phyloP scores from a whole-genome alignment of 768 basidiomycete genomes.

The Naematelia encephala region DNA sequence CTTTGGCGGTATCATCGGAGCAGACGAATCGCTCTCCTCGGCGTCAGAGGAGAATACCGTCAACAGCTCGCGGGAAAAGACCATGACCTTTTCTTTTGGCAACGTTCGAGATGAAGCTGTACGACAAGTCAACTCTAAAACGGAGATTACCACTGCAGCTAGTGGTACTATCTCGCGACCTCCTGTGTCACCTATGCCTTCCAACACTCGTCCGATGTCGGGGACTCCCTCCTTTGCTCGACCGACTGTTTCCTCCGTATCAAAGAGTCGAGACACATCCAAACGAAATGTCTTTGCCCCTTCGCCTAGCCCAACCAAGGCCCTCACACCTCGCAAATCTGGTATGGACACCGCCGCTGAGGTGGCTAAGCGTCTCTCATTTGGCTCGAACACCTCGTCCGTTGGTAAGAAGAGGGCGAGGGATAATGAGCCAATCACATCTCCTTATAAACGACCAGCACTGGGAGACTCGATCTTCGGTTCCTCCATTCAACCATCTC shows the following conservation, averaged over 20 bases:
- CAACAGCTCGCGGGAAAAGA: slow-evolving; percentile 27
- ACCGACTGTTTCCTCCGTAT: slow-evolving; percentile 38
- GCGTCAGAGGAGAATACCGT: slow-evolving; percentile 20
- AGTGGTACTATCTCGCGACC: slow-evolving; percentile 30
- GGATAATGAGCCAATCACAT: slow-evolving; percentile 7
- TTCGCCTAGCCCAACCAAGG: slow-evolving; percentile 40
- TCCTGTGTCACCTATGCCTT: slow-evolving; percentile 15
- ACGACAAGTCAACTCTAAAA: slow-evolving; percentile 14
- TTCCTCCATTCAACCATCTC: slow-evolving; percentile 7
- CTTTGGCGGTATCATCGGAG: slow-evolving; percentile 45
- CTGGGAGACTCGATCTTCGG: slow-evolving; percentile 20
- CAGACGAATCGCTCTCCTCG: slow-evolving; percentile 32
- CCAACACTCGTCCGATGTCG: slow-evolving; percentile 20
- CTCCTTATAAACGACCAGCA: slow-evolving; percentile 8
- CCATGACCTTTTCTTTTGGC: slow-evolving; percentile 43
- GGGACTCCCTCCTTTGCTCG: slow-evolving; percentile 43
- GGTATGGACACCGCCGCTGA: slow-evolving; percentile 44
- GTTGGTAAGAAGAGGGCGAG: slow-evolving; percentile 21
- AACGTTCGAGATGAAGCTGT: slow-evolving; percentile 6
- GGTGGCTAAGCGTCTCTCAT: slow-evolving; percentile 46
- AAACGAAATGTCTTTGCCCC: slow-evolving; percentile 48
- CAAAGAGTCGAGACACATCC: slow-evolving; percentile 22
- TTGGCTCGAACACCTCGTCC: slow-evolving; percentile 30
- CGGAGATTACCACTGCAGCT: slow-evolving; percentile 46
- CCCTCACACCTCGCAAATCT: slow-evolving; percentile 29